phyloP scores from a whole-genome alignment of 257 asterid species.

The Leptodermis oblonga region DNA sequence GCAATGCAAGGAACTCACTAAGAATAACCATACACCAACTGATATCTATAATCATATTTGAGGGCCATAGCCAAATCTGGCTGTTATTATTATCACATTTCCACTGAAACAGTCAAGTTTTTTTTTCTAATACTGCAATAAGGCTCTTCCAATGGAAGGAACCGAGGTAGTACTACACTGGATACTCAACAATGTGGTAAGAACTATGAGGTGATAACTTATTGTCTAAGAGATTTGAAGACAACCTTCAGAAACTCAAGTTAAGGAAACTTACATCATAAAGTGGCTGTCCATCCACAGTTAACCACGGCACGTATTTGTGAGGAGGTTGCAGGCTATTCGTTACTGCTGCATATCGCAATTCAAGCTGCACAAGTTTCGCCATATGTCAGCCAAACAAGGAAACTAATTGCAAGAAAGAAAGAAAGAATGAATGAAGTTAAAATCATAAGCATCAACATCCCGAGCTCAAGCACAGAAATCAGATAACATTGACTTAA shows the following conservation, averaged over 20 bases:
- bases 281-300: slow-evolving; percentile 80
- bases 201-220: not conserved
- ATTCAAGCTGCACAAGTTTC: slow-evolving; percentile 56
- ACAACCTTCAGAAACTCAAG: not conserved
- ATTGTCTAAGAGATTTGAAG: not conserved
- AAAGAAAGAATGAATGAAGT: not conserved
- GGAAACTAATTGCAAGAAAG: not conserved
- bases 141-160: too few relatives aligned
- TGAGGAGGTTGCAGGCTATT: slow-evolving; percentile 83
- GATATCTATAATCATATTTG: not conserved
- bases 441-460: not conserved
- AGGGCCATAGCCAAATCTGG: too few relatives aligned
- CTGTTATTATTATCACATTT: too few relatives aligned
- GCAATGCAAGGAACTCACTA: slow-evolving; percentile 1
- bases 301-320: slow-evolving; percentile 85
- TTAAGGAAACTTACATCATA: slow-evolving; percentile 61
- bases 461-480: not conserved
- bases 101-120: too few relatives aligned
- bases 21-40: not conserved
- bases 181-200: not conserved
- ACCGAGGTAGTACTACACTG: not conserved
- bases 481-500: not conserved
- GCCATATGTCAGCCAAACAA: not conserved
- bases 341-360: slow-evolving; percentile 64
- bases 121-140: too few relatives aligned